These are phyloP conservation scores for Fusarium sp. DNA, from an alignment of 2,329 filamentous ascomycete genomes.

Conservation along the genomic window DNA sequence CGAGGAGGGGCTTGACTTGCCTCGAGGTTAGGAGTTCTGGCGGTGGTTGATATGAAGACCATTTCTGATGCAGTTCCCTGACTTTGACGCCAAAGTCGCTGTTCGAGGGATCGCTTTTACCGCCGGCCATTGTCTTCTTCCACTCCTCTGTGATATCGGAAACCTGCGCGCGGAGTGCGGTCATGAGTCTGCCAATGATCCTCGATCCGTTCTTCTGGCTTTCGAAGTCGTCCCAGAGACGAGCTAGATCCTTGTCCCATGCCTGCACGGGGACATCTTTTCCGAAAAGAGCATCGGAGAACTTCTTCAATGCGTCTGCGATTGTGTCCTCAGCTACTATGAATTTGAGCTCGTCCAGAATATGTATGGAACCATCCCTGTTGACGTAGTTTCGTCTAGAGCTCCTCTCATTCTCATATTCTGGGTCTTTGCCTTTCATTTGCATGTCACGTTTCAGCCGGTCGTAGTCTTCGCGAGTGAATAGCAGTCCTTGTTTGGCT, in stretches of 20 bases:
- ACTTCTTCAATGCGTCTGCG: conserved; percentile 46
- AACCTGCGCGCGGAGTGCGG: conserved; percentile 48
- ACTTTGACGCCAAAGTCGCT: conserved; percentile 44
- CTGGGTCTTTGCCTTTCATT: conserved; percentile 48
- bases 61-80: conserved; percentile 51
- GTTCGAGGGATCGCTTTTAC: conserved; percentile 43
- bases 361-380: conserved; percentile 52
- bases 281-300: conserved; percentile 41
- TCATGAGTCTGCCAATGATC: conserved; percentile 46
- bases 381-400: conserved; percentile 12
- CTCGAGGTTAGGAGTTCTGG: conserved; percentile 33
- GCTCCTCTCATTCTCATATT: conserved; percentile 55
- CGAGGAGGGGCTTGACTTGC: conserved; percentile 43
- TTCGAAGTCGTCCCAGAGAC: conserved; percentile 49
- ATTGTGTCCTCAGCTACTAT: conserved; percentile 57
- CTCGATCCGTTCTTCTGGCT: conserved; percentile 37
- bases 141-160: conserved; percentile 45
- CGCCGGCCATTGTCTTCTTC: conserved; percentile 38
- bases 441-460: conserved; percentile 31
- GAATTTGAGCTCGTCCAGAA: conserved; percentile 72
- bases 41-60: conserved; percentile 54
- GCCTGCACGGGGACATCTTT: conserved; percentile 30
- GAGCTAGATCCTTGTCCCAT: conserved; percentile 51
- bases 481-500: conserved; percentile 63
- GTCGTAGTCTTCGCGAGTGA: conserved; percentile 45